Evolutionary conservation across 352 stramenopile species (phyloP), one percentile per base, ranked within the genome.

Genomic region (Phytophthora pisi): DNA sequence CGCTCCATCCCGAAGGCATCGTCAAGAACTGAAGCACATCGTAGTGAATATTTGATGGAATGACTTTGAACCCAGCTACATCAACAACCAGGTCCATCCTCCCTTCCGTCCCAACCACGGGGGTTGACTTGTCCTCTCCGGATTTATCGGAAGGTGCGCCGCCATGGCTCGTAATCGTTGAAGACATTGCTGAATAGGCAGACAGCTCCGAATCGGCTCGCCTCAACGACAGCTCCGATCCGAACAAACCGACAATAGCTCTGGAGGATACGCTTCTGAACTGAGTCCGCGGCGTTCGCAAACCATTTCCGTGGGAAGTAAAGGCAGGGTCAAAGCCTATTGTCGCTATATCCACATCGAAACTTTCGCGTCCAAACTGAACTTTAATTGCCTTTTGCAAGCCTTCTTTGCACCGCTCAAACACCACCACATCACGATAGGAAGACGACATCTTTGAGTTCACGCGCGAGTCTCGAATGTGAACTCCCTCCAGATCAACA

Each of bases 21-120:
- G 86, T 82, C 30, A 95, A 66, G 64, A 95, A 95, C 15, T 79
- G 73, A 53, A 92, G 54, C 13, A 93, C 69, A 56, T 95, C 82
- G 55, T 90, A 91, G 56, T 91, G 82, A 31, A 95, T 93, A 61
- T 92, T 95, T 3, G 84, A 93, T 36, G 87, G 84, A 23, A 92
- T 93, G 5, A 95, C 74, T 38, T 85, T 88, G 36, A 95, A 93
- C 13, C 84, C 84, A 18, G 87, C 74, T 26, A 95, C 57, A 67
- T 94, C 86, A 46, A 94, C 56, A 18, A 82, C 78, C 20, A 95
- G 38, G 49, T 95, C 81, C 49, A 90, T 91, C 42, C 75, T 78
- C 62, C 53, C 71, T 62, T 86, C 79, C 18, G 51, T 70, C 40
- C 66, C 66, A 16, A 68, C 9, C 13, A 67, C 45, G n/a, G 57